Base-by-base conservation (phyloP, 106 monocot species). In the Dactylorhiza incarnata region DNA sequence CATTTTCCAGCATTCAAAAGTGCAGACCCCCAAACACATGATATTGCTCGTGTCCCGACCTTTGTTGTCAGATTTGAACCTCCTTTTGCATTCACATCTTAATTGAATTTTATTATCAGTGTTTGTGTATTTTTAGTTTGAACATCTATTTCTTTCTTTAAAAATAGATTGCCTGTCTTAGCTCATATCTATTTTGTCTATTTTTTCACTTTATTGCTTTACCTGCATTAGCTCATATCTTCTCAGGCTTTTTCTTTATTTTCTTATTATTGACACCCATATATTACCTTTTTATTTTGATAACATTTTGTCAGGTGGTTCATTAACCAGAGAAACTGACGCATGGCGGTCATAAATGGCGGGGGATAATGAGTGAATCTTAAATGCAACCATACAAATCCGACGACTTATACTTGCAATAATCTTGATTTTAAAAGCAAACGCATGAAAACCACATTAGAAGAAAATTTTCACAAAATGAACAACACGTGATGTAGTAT, bases 11-110 rank as follows among this genome's bases (percentile, higher is more conserved):
- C 81, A 13, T 79, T 85, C 76, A 87, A 87, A 46, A 76, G 71
- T 58, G 79, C 81, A n/a, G 92, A 91, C 37, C 24, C 77, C 62
- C 91, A 91, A 78, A 72, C 81, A 51, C 78, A 73, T 79, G 87
- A 88, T 17, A 70, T 71, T 10, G 78, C 82, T 77, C 83, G 78
- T 19, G 22, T 88, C 9, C 77, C 85, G 51, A 83, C 80, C 80
- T 89, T 87, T 82, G 71, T 91, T 75, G 94, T 91, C 82, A 83
- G 86, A 79, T 29, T 48, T 79, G 14, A 43, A 52, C 11, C 72
- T 49, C 11, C 72, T 49, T 49, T 72, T 22, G 9, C 10, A 49
- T 72, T 6, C 10, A 46, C 7, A 69, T 72, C 23, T 9, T 48
- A 49, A 19, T 46, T 17, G 16, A 16, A 6, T 24, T 69, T 66